phyloP scores from a whole-genome alignment of 2,329 filamentous ascomycete species.

The Chrysosphaeria jannelii region DNA sequence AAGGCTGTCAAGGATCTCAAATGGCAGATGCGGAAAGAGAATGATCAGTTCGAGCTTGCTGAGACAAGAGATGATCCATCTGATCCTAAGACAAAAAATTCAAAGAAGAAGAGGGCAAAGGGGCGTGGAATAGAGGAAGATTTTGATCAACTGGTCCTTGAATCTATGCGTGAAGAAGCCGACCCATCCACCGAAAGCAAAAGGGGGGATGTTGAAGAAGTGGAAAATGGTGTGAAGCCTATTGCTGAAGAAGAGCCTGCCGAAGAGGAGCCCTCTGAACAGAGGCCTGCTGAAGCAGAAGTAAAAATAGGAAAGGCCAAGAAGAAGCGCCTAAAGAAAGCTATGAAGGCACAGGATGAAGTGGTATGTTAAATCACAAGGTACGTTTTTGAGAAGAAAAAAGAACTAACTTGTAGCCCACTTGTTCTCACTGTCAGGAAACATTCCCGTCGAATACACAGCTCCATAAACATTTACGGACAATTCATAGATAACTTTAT shows the following conservation, averaged over 20 bases:
- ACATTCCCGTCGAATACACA: slow-evolving; percentile 5
- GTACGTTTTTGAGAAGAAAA: background rate
- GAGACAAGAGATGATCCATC: background rate
- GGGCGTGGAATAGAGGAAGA: too few relatives aligned
- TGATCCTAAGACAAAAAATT: background rate
- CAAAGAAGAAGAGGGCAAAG: too few relatives aligned
- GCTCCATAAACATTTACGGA: slow-evolving; percentile 4
- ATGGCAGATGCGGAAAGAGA: slow-evolving; percentile 59
- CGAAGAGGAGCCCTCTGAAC: too few relatives aligned
- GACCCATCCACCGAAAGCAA: background rate
- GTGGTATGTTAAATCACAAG: too few relatives aligned
- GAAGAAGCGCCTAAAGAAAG: slow-evolving; percentile 5
- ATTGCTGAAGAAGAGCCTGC: background rate
- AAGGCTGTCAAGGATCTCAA: slow-evolving; percentile 61
- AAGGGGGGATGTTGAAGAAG: slow-evolving; percentile 1
- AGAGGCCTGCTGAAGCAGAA: too few relatives aligned
- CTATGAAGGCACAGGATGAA: too few relatives aligned
- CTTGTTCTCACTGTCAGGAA: slow-evolving; percentile 3
- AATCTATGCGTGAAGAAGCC: background rate
- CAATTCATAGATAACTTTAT: too few relatives aligned
- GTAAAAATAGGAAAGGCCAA: slow-evolving; percentile 6
- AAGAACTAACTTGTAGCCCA: slow-evolving; percentile 1
- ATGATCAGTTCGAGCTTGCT: slow-evolving; percentile 21
- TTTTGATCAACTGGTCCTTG: too few relatives aligned
- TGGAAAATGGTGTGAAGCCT: background rate